Conservation (phyloP, 164 flowering plant species). For the Protea cynaroides region DNA sequence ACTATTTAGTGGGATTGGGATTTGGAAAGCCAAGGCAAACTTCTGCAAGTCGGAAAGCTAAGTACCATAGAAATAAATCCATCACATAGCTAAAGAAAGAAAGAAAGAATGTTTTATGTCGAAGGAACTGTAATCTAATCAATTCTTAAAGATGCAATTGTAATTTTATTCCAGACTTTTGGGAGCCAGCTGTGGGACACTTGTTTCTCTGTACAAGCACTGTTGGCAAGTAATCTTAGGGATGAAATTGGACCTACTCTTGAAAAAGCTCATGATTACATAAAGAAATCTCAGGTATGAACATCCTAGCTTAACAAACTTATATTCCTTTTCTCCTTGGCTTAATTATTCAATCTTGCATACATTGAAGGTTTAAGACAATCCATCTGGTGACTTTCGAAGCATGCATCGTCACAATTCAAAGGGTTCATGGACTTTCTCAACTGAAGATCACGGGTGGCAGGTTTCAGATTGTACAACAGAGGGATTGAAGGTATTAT, state of each 20-base stretch:
- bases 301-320: not conserved
- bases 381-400: conserved; percentile 31
- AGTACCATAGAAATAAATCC: too few species aligned
- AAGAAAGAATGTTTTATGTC: too few species aligned
- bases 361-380: conserved; percentile 20
- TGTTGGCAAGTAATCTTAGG: conserved; percentile 14
- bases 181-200: not conserved
- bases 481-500: conserved; percentile 40
- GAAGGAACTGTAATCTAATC: too few species aligned
- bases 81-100: too few species aligned
- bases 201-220: not conserved
- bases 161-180: conserved; percentile 4
- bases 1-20: too few species aligned
- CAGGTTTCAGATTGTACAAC: conserved; percentile 60
- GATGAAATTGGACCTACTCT: conserved; percentile 21
- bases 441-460: conserved; percentile 57
- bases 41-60: too few species aligned
- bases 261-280: conserved; percentile 28
- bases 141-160: too few species aligned
- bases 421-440: conserved; percentile 51
- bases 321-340: too few species aligned
- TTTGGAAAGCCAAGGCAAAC: too few species aligned
- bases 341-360: not conserved
- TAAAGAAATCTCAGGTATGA: conserved; percentile 27
- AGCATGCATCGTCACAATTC: conserved; percentile 42